Percentiles rank a stretch among this genome's conserved stretches.
Conservation (phyloP, 192 early-diverging fungal species). For the Backusella macrospora region DNA sequence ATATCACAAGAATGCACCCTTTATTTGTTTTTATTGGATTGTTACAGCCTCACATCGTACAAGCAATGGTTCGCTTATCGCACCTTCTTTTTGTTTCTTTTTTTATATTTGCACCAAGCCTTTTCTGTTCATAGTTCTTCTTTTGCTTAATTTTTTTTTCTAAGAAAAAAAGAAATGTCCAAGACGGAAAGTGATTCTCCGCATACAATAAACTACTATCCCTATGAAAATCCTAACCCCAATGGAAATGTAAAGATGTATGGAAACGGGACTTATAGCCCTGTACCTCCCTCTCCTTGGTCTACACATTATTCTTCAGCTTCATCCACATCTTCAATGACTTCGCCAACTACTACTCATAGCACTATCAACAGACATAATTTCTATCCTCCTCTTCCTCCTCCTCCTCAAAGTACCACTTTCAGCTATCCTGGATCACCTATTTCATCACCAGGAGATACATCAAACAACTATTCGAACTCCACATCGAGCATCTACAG, state of each 20-base stretch:
- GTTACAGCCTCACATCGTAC: background rate
- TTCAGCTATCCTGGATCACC: background rate
- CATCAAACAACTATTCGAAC: background rate
- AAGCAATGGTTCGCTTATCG: background rate
- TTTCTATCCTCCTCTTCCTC: background rate
- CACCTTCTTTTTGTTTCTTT: background rate
- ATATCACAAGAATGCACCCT: background rate
- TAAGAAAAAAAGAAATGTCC: background rate
- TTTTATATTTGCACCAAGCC: slow-evolving; percentile 4
- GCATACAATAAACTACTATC: slow-evolving; percentile 9
- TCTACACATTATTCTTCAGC: background rate
- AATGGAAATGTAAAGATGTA: slow-evolving; percentile 7
- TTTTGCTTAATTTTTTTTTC: background rate
- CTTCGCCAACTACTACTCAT: background rate
- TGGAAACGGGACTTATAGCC: background rate
- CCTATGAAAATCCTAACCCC: slow-evolving; percentile 1
- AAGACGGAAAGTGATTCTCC: background rate
- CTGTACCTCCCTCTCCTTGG: slow-evolving; percentile 1
- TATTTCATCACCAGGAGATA: background rate
- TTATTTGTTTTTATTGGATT: slow-evolving; percentile 12
- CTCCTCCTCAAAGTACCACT: background rate
- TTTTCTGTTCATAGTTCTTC: slow-evolving; percentile 1
- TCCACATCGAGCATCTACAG: background rate
- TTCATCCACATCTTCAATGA: slow-evolving; percentile 1
- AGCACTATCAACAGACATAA: background rate